Conservation (phyloP, 1,139 yeast species). For the Kurtzmaniella quercitrusa region DNA sequence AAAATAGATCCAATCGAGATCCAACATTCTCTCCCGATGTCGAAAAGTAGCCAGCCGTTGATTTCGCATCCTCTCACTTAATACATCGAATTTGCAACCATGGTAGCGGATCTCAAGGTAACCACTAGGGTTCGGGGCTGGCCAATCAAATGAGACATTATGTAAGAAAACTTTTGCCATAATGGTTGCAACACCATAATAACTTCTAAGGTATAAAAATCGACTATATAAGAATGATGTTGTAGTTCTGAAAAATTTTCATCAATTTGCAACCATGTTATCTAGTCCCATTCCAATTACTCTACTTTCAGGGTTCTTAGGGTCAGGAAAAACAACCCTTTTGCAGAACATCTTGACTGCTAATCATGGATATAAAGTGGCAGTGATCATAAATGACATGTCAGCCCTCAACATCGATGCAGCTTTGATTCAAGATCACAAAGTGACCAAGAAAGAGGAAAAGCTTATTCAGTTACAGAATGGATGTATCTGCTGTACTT, state of each 20-base stretch:
- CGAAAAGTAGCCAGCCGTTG: neutral
- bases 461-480: conserved; percentile 41
- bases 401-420: conserved; percentile 40
- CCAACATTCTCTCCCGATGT: neutral
- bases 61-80: neutral
- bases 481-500: conserved; percentile 46
- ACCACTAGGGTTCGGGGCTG: neutral
- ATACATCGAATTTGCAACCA: neutral
- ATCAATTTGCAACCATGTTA: neutral
- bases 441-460: conserved; percentile 36
- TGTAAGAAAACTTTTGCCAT: neutral
- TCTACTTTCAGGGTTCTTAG: conserved; percentile 40
- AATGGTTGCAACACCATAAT: neutral
- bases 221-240: neutral
- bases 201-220: conserved; percentile 1
- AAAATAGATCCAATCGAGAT: neutral
- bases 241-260: neutral
- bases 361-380: conserved; percentile 35
- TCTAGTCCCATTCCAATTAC: conserved; percentile 34
- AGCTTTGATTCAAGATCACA: conserved; percentile 31
- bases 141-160: neutral
- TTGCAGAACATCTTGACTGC: conserved; percentile 36
- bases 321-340: conserved; percentile 44
- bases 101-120: neutral
- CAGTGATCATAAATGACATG: conserved; percentile 43